Evolutionary conservation across 345 rosid species (phyloP).

Genomic region (Noccaea caerulescens): DNA sequence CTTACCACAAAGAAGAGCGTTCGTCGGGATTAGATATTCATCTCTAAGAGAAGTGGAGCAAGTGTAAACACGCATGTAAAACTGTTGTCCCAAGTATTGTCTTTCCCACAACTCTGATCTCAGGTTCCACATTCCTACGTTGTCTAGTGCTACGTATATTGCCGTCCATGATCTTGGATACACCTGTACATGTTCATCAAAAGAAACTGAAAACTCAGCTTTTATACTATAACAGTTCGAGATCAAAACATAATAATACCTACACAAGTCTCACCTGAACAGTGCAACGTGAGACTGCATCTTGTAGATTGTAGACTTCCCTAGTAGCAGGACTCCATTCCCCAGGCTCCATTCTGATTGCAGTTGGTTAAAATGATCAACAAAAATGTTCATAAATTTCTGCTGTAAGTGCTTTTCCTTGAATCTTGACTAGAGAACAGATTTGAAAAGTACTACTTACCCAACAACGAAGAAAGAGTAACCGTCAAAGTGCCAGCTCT

Average conservation of each 20-base stretch:
- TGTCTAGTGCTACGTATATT: conserved; percentile 50
- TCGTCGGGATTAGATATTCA: conserved; percentile 10
- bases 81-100: conserved; percentile 85
- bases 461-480: conserved; percentile 81
- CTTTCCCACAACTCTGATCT: conserved; percentile 84
- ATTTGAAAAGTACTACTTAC: conserved; percentile 26
- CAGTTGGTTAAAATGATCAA: neutral
- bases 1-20: conserved; percentile 27
- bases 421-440: neutral
- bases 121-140: conserved; percentile 80
- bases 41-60: conserved; percentile 34
- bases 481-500: conserved; percentile 80
- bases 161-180: conserved; percentile 59
- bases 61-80: conserved; percentile 73
- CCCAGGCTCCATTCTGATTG: conserved; percentile 75
- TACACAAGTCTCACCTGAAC: conserved; percentile 49
- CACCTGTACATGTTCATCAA: conserved; percentile 6
- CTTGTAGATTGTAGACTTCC: conserved; percentile 62
- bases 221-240: neutral
- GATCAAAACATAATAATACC: neutral
- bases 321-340: conserved; percentile 74
- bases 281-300: conserved; percentile 68
- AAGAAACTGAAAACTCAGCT: neutral
- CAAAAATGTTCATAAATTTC: neutral
- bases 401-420: too few relatives aligned